Evolutionary conservation across 2,329 filamentous ascomycete genomes (phyloP), one percentile per base, ranked within the genome.

Genomic region (Trichoderma sp.): DNA sequence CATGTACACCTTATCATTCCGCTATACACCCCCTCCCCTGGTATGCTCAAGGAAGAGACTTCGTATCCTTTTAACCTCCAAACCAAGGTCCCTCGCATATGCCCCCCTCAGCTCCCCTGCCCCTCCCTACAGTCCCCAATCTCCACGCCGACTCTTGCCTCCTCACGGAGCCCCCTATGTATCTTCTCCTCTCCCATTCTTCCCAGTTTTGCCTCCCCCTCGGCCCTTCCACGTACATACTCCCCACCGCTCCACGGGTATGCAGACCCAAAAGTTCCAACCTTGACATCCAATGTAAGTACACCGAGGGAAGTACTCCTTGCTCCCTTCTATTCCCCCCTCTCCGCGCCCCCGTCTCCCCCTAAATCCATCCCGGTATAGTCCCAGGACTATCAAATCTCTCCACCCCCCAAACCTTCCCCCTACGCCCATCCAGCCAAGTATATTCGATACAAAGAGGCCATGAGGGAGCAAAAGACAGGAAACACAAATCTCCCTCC

Each of bases 21-120:
- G 28, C 7, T 59, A 39, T 14, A 59, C 44, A 28, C 56, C 44
- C 56, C 30, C 19, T 48, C 17, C 41, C 56, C 24, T 3, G 19
- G 10, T n/a, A 34, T 24, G 19, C 43, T 21, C 26, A 39, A 50
- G 28, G 19, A 47, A 6, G 6, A 17, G 9, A 24, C 28, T 14
- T 10, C 10, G 12, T 7, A 19, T 1, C 2, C 24, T 10, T 48
- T 59, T 60, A 14, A 28, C 44, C 44, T 50, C 57, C 57, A 50
- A 60, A 19, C 45, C 45, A 60, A 60, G 45, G 57, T 60, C n/a
- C 57, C 57, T 60, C 52, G 52, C 52, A 56, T 56, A 56, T 26
- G 2, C 21, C 57, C 44, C 45, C 30, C 28, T 10, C 28, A 17
- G 7, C n/a, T 48, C 28, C 19, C 17, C 7, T 30, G n/a, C 26